A percentile compares a stretch with the other conserved stretches of the same genome.
phyloP scores from a whole-genome alignment of 2,329 filamentous ascomycete genomes.

The Exophiala sideris region DNA sequence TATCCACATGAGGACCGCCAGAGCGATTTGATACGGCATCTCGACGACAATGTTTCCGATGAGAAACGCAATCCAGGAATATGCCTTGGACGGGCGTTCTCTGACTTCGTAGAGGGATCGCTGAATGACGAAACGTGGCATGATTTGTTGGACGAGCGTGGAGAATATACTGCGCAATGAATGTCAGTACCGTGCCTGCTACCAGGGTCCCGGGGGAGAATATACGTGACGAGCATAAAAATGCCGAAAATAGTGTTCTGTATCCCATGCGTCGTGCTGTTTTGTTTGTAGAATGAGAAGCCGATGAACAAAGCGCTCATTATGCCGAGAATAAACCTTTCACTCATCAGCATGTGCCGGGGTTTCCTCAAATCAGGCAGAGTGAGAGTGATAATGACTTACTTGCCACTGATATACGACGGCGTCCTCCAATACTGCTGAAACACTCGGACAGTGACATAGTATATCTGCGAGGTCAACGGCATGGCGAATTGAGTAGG shows the following conservation, averaged over 20 bases:
- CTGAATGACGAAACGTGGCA: conserved; percentile 65
- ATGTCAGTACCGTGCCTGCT: background rate
- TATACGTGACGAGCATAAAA: conserved; percentile 59
- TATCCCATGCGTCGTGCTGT: conserved; percentile 61
- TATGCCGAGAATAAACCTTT: conserved; percentile 53
- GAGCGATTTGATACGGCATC: conserved; percentile 66
- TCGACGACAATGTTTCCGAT: conserved; percentile 67
- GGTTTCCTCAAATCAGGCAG: background rate
- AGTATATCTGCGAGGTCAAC: conserved; percentile 61
- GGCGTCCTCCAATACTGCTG: conserved; percentile 84
- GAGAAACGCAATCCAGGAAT: conserved; percentile 69
- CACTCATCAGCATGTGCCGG: conserved; percentile 57
- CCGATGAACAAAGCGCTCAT: conserved; percentile 48
- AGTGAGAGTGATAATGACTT: conserved; percentile 39
- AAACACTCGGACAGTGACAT: conserved; percentile 72
- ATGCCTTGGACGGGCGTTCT: conserved; percentile 69
- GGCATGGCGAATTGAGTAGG: conserved; percentile 71
- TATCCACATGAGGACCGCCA: conserved; percentile 63
- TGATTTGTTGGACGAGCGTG: conserved; percentile 43
- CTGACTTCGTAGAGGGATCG: conserved; percentile 65
- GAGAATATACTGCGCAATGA: conserved; percentile 47
- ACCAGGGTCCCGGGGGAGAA: background rate
- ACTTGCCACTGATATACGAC: conserved; percentile 60
- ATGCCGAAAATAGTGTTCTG: conserved; percentile 71
- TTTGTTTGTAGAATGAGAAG: conserved; percentile 66